These are phyloP conservation scores for Puccinia triticina DNA, from an alignment of 1,284 basidiomycete genomes.

Conservation along the genomic window DNA sequence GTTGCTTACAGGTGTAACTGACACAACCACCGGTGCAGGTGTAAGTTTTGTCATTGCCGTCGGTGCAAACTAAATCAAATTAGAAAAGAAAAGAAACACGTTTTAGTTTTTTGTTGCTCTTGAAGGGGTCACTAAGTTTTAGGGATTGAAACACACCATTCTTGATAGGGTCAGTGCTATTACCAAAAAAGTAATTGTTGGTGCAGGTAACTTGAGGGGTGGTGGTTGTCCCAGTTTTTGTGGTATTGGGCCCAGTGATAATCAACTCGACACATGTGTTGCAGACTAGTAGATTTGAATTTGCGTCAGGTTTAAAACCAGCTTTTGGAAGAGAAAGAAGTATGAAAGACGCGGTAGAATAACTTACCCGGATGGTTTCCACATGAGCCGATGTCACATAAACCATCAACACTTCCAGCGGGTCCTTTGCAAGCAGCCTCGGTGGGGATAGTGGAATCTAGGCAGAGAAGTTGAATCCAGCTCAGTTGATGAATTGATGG, in stretches of 20 bases:
- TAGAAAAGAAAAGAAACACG: conserved; percentile 1
- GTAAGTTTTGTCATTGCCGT: conserved; percentile 30
- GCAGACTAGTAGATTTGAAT: conserved; percentile 1
- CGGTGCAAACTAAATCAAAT: conserved; percentile 33
- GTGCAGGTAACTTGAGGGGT: conserved; percentile 31
- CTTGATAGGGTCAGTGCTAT: conserved; percentile 18
- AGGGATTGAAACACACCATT: background rate
- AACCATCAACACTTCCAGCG: conserved; percentile 7
- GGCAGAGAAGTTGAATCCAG: background rate
- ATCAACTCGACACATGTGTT: conserved; percentile 32
- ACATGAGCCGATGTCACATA: conserved; percentile 33
- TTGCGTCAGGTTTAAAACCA: background rate
- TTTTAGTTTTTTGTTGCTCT: background rate
- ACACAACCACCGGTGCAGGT: conserved; percentile 33
- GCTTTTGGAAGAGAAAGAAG: background rate
- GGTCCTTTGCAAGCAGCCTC: conserved; percentile 37
- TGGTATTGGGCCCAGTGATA: conserved; percentile 24
- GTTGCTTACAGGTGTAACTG: conserved; percentile 22
- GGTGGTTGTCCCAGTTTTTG: background rate
- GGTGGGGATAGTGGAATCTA: conserved; percentile 34
- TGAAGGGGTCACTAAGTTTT: background rate
- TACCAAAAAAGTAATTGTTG: conserved; percentile 32
- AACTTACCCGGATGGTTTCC: conserved; percentile 26
- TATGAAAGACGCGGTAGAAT: background rate
- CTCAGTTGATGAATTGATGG: background rate